A percentile compares a stretch with the other conserved stretches of the same genome.
phyloP scores from a whole-genome alignment of 139 green algal species.

The Picochlorum sp. region DNA sequence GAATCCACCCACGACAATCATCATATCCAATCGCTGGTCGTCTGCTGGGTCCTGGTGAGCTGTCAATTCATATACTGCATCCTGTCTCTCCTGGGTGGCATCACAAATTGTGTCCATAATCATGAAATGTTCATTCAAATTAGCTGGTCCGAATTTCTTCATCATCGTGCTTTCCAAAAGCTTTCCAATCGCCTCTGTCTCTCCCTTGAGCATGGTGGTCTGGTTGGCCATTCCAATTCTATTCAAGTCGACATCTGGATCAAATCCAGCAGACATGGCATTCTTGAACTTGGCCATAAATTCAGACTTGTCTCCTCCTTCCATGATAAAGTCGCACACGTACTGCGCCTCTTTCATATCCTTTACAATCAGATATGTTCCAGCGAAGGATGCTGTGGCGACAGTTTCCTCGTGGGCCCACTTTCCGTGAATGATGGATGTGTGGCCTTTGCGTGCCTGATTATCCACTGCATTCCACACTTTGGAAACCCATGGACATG shows the following conservation, averaged over 20 bases:
- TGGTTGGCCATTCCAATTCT: slow-evolving; percentile 95
- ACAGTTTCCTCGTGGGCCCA: slow-evolving; percentile 97
- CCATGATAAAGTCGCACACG: slow-evolving; percentile 90
- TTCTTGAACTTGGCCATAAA: slow-evolving; percentile 94
- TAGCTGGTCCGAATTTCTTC: slow-evolving; percentile 81
- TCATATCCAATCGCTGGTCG: slow-evolving; percentile 70
- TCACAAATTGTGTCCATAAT: slow-evolving; percentile 99
- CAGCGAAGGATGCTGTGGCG: slow-evolving; percentile 94
- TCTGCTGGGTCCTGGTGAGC: slow-evolving; percentile 29
- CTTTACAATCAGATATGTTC: slow-evolving; percentile 81
- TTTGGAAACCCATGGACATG: slow-evolving; percentile 94
- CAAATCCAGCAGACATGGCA: slow-evolving; percentile 79
- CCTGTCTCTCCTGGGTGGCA: slow-evolving; percentile 94
- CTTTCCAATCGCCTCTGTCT: slow-evolving; percentile 95
- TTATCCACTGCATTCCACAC: slow-evolving; percentile 95
- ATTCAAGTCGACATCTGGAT: slow-evolving; percentile 85
- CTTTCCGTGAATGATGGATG: slow-evolving; percentile 97
- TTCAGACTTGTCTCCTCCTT: slow-evolving; percentile 71
- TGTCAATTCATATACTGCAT: slow-evolving; percentile 89
- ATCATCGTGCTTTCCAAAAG: slow-evolving; percentile 95
- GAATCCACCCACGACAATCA: slow-evolving; percentile 98
- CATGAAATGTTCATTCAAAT: slow-evolving; percentile 89
- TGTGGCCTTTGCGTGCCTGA: slow-evolving; percentile 81
- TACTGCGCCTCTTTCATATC: slow-evolving; percentile 89
- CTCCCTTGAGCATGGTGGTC: slow-evolving; percentile 97